These are phyloP conservation scores for Antarctomyces pellizariae DNA, from an alignment of 495 filamentous ascomycete species.

Conservation along the genomic window DNA sequence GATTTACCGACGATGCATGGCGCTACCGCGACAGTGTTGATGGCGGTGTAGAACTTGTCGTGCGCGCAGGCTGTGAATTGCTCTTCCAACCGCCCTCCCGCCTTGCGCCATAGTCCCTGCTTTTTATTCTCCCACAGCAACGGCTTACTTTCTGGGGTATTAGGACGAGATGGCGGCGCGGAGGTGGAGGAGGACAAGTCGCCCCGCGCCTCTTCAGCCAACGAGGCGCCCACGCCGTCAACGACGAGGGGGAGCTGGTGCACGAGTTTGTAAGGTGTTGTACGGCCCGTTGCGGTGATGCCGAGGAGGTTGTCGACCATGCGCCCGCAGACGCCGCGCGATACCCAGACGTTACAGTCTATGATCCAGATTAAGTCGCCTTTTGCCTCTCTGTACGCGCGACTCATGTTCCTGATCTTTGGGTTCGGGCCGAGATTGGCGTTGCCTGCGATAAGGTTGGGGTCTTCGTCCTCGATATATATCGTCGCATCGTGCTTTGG, in stretches of 20 bases:
- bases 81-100: constrained; percentile 78
- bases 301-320: constrained; percentile 79
- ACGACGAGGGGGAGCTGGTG: constrained; percentile 81
- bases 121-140: constrained; percentile 3
- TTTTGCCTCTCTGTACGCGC: constrained; percentile 81
- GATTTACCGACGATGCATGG: constrained; percentile 94
- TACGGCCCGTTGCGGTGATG: constrained; percentile 18
- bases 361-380: constrained; percentile 87
- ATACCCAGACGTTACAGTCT: constrained; percentile 93
- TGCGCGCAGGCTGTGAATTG: constrained; percentile 85
- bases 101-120: constrained; percentile 15
- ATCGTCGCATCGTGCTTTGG: constrained; percentile 48
- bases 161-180: constrained; percentile 2
- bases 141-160: constrained; percentile 4
- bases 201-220: constrained; percentile 19
- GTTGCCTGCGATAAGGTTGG: constrained; percentile 32
- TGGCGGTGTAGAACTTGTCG: constrained; percentile 95
- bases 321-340: constrained; percentile 47
- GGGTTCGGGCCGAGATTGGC: constrained; percentile 77
- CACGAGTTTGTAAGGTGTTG: constrained; percentile 69
- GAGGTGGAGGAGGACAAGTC: constrained; percentile 15
- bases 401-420: constrained; percentile 92
- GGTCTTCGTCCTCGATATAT: constrained; percentile 75
- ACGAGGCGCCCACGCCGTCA: constrained; percentile 30
- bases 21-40: constrained; percentile 77